Base-by-base conservation (phyloP, 345 rosid genomes). In the Linum tenue region DNA sequence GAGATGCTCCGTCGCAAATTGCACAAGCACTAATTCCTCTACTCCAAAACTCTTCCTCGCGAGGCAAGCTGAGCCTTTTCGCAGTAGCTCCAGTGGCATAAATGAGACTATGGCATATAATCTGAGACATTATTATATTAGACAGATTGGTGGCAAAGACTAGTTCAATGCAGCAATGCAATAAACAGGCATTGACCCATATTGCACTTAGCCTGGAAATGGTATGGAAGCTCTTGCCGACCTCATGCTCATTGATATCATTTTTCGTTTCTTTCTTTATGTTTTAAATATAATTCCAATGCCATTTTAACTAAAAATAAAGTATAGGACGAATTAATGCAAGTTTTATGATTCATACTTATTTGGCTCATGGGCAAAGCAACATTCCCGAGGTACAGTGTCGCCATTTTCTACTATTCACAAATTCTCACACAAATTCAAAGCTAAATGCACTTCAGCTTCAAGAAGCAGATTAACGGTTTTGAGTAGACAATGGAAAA, bases 21-120 rank as follows among this genome's bases (percentile, higher is more conserved):
- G 98, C 98, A 77, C 97, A 92, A 63, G 98, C 98, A 78, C 98
- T 92, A 16, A 92, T 92, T 76, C 98, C 98, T 73, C 92, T 85
- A 81, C 98, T 90, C 98, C 98, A 92, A 68, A 92, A 92, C 69
- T 92, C 96, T 70, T 92, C 98, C 67, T 90, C 98, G 56, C 86
- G 90, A 50, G 98, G 98, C 74, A 92, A 73, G 14, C 73, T 67
- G 37, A 92, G 86, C 76, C 90, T 85, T 77, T 73, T 81, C 37
- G 98, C 96, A 39, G 96, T 88, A 80, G 98, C 98, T 77, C 97
- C 98, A 5, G 98, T 92, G n/a, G 98, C 98, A 70, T 44, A 88
- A 65, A 92, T 81, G 43, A 92, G 6, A 71, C 94, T 88, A 73
- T 88, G 86, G 61, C 97, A 85, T 67, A 88, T 90, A 10, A 92